Base-by-base conservation (phyloP, 2,329 filamentous ascomycete genomes). In the Colletotrichum incanum region DNA sequence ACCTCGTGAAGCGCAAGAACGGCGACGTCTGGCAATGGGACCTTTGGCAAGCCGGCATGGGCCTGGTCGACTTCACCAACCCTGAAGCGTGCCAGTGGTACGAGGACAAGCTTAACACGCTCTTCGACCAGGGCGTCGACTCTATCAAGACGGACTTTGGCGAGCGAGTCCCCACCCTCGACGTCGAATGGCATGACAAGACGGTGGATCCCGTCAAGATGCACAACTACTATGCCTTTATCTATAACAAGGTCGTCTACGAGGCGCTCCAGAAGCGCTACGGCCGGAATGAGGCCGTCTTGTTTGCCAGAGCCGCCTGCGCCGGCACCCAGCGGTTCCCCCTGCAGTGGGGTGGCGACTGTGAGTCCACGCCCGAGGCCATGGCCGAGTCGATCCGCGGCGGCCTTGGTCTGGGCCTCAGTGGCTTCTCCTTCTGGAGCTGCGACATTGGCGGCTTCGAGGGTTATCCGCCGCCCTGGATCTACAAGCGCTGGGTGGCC, bases 401-500 rank as follows among this genome's bases (percentile, higher is more conserved):
- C 18, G 91, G 91, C 0, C 81, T 93, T 1, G 89, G 87, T 11
- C 86, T 93, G 54, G 89, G 90, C 18, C 82, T 93, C 1, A 90
- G 87, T 55, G 91, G 91, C 2, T 93, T 90, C 79, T 87, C 88
- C 16, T 93, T 90, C 81, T 93, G 91, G 91, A 90, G 89, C 43
- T 90, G 89, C 74, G 92, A 93, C 77, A 93, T 93, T 75, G 91
- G 92, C 60, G 92, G 91, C 0, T 93, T 94, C 76, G 92, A 94
- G 77, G 92, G 92, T 3, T 87, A 82, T 5, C 92, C 92, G 4
- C 87, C 86, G 2, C 90, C 89, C 0, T 91, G 90, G 83, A 88
- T 94, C 76, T 94, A 94, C 82, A 94, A 94, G 82, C 89, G 92
- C 60, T 94, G 92, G 92, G 91, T 94, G 7, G 91, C 91, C n/a